phyloP scores from a whole-genome alignment of 1,284 basidiomycete genomes.

The Ustilago esculenta region DNA sequence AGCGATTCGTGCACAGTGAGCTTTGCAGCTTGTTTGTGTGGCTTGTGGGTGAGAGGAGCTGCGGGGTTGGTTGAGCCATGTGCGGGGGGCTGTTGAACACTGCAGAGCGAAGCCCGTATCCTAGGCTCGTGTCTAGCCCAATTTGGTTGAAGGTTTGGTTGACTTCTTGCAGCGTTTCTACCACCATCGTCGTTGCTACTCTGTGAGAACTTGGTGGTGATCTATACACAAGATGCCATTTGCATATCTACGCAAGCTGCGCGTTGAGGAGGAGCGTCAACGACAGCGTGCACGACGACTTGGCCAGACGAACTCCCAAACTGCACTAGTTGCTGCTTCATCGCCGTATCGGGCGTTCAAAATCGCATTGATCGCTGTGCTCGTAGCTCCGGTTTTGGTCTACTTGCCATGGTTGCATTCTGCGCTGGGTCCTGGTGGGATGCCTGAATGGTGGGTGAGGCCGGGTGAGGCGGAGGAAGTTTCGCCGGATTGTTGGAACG shows the following conservation, averaged over 20 bases:
- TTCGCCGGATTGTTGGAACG: constrained; percentile 1
- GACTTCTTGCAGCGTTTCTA: neutral
- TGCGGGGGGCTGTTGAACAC: too few relatives aligned
- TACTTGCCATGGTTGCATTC: constrained; percentile 28
- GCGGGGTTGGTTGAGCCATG: too few relatives aligned
- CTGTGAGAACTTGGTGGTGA: too few relatives aligned
- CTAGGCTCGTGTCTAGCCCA: too few relatives aligned
- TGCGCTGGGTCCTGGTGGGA: constrained; percentile 8
- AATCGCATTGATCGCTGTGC: constrained; percentile 3
- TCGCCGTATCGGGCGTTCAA: constrained; percentile 5
- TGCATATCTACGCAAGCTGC: constrained; percentile 16
- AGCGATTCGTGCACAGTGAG: too few relatives aligned
- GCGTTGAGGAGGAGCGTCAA: neutral
- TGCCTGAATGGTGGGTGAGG: constrained; percentile 33
- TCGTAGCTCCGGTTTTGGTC: constrained; percentile 14
- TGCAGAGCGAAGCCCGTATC: too few relatives aligned
- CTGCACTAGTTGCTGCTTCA: neutral
- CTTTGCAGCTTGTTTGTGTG: too few relatives aligned
- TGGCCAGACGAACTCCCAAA: neutral
- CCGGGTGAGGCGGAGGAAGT: neutral
- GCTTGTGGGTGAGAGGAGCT: too few relatives aligned
- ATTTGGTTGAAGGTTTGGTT: neutral
- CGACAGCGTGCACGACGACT: neutral
- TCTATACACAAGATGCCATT: constrained; percentile 20
- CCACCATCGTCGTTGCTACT: neutral